Percentiles rank a stretch among this genome's conserved stretches.
Conservation (phyloP, 148 eudicot genomes). For the Vaccinium myrtillus region DNA sequence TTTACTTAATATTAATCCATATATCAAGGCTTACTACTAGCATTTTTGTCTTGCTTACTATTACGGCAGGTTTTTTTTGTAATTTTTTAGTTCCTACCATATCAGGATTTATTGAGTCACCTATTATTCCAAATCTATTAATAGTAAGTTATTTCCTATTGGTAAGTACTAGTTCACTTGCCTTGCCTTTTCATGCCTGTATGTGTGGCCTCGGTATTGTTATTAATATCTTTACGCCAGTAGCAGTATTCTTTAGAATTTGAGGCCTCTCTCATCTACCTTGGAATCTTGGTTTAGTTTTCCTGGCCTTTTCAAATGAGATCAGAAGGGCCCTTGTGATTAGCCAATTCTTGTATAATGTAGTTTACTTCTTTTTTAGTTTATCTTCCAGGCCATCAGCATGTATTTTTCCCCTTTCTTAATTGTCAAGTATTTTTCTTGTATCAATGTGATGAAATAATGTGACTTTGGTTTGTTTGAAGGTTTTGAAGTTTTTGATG, state of each 20-base stretch:
- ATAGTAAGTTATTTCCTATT: neutral
- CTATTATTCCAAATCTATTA: neutral
- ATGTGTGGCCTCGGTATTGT: neutral
- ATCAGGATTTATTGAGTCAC: neutral
- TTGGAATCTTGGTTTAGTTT: neutral
- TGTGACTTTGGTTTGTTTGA: neutral
- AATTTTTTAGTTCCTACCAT: neutral
- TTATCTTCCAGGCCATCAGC: neutral
- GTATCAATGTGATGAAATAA: neutral
- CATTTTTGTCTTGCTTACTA: neutral
- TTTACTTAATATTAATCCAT: neutral
- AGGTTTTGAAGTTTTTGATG: conserved; percentile 92
- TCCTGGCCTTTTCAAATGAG: neutral
- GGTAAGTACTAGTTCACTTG: neutral
- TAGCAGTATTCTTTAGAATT: neutral
- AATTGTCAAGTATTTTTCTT: neutral
- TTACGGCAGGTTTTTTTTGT: neutral
- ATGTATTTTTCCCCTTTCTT: neutral
- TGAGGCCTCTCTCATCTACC: neutral
- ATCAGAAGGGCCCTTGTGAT: neutral
- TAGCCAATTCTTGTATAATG: neutral
- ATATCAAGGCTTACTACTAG: neutral
- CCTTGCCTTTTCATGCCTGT: neutral
- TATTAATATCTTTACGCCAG: neutral
- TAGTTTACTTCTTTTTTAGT: neutral